These are phyloP conservation scores for Hamigera avellanea DNA, from an alignment of 495 filamentous ascomycete species.

Conservation along the genomic window DNA sequence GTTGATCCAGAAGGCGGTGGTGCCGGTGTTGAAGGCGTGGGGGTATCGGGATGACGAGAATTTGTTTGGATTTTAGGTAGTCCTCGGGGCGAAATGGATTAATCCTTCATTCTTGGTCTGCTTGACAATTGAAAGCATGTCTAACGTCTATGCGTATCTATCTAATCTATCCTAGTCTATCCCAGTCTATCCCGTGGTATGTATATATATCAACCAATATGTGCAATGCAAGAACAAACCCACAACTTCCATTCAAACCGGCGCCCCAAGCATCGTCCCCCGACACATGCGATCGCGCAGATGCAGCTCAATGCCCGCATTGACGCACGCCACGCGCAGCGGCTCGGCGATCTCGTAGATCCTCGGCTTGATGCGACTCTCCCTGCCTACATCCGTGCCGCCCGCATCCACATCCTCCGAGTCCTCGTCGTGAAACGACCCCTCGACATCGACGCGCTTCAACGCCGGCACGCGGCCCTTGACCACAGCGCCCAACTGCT, in stretches of 20 bases:
- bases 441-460: conserved; percentile 18
- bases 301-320: conserved; percentile 15
- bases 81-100: too few species aligned
- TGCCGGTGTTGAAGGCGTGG: conserved; percentile 18
- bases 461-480: conserved; percentile 12
- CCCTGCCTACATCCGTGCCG: neutral
- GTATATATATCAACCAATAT: too few species aligned
- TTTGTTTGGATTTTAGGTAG: conserved; percentile 18
- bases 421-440: conserved; percentile 19
- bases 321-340: conserved; percentile 11
- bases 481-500: conserved; percentile 16
- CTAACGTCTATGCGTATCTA: too few species aligned
- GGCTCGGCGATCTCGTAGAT: conserved; percentile 16
- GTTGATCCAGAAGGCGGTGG: conserved; percentile 23
- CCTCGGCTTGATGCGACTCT: conserved; percentile 13
- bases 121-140: too few species aligned
- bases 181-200: too few species aligned
- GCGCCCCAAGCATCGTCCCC: too few species aligned
- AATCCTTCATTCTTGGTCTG: too few species aligned
- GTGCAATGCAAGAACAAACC: too few species aligned
- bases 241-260: too few species aligned
- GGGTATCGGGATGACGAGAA: conserved; percentile 18
- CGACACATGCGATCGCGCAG: conserved; percentile 19
- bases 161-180: too few species aligned
- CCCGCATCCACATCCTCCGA: conserved; percentile 10